A percentile compares a stretch with the other conserved stretches of the same genome.
Conservation (phyloP, 768 basidiomycete species). For the Macrolepiota fuliginosa region DNA sequence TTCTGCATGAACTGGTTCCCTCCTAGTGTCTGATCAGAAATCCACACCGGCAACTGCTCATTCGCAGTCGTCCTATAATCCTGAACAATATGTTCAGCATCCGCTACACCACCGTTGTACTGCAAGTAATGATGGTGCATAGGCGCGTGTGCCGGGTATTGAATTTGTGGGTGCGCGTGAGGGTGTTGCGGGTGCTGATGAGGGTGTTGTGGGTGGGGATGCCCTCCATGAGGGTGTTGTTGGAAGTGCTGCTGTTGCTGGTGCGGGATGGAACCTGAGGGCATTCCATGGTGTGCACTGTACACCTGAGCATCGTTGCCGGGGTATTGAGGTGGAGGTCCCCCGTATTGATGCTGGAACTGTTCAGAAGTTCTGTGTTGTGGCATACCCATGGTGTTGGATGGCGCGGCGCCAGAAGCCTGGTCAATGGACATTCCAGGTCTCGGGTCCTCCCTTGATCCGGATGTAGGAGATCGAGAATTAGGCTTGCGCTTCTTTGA, state of each 20-base stretch:
- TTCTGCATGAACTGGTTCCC: conserved; percentile 74
- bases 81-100: conserved; percentile 72
- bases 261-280: conserved; percentile 16
- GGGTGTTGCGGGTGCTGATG: conserved; percentile 15
- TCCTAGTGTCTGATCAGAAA: conserved; percentile 80
- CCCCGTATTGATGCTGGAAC: conserved; percentile 58
- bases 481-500: conserved; percentile 59
- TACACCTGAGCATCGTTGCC: conserved; percentile 29
- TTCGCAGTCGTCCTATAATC: conserved; percentile 69
- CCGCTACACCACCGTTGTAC: conserved; percentile 22
- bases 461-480: conserved; percentile 59
- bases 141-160: conserved; percentile 20
- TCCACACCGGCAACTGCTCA: conserved; percentile 83
- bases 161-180: conserved; percentile 21
- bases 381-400: conserved; percentile 24
- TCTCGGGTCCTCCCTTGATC: conserved; percentile 19
- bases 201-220: conserved; percentile 10
- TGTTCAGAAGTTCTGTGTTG: conserved; percentile 44
- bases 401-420: conserved; percentile 23
- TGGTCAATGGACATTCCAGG: conserved; percentile 47
- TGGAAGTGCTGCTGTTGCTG: conserved; percentile 24
- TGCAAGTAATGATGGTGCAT: conserved; percentile 17
- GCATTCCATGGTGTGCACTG: conserved; percentile 16
- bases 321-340: conserved; percentile 30
- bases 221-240: conserved; percentile 16